Evolutionary conservation across 352 stramenopile genomes (phyloP).

Genomic region (Pythium oligandrum): DNA sequence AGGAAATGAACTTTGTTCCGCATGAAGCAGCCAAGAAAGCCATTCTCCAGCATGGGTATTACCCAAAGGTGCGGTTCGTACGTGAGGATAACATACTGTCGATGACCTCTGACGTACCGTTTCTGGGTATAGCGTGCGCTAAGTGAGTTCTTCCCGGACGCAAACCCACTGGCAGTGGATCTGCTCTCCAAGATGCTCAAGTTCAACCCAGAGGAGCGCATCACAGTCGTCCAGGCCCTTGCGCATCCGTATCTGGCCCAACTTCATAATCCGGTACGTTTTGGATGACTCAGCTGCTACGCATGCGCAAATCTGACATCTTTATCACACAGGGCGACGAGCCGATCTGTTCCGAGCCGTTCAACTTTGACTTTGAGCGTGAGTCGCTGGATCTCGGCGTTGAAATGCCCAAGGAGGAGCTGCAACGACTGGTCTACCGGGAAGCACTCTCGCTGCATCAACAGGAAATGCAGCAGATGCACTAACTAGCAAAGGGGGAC

Average conservation of each 20-base stretch:
- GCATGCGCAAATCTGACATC: background rate
- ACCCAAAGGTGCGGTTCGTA: conserved; percentile 55
- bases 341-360: conserved; percentile 65
- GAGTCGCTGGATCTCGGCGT: conserved; percentile 75
- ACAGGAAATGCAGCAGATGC: conserved; percentile 62
- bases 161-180: conserved; percentile 78
- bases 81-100: background rate
- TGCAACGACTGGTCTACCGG: conserved; percentile 78
- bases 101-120: background rate
- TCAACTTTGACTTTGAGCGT: conserved; percentile 87
- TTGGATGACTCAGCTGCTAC: background rate
- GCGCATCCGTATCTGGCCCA: conserved; percentile 87
- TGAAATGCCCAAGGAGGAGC: conserved; percentile 82
- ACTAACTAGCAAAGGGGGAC: conserved; percentile 14
- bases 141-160: conserved; percentile 82
- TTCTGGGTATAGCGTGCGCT: conserved; percentile 38
- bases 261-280: conserved; percentile 85
- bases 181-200: conserved; percentile 89
- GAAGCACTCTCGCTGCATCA: conserved; percentile 74
- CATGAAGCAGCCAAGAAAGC: conserved; percentile 86
- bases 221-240: conserved; percentile 89
- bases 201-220: conserved; percentile 93
- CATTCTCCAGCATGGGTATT: conserved; percentile 80
- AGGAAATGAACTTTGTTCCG: conserved; percentile 97
- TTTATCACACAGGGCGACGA: conserved; percentile 63